phyloP scores from a whole-genome alignment of 2,329 filamentous ascomycete genomes.

The Cercospora janseana region DNA sequence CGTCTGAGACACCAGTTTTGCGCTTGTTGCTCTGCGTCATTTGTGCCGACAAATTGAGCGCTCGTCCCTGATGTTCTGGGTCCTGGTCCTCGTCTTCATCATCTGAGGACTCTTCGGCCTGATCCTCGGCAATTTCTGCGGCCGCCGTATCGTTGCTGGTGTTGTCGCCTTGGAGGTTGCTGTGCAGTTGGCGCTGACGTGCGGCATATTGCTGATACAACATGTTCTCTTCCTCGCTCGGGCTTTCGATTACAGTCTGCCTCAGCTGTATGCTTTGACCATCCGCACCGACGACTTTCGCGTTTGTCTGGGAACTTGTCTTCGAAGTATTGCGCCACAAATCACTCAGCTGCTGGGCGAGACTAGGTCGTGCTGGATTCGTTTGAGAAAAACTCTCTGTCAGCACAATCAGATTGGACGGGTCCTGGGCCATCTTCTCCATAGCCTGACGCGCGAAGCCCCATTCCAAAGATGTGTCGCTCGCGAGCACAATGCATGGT shows the following conservation, averaged over 20 bases:
- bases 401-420: conserved; percentile 79
- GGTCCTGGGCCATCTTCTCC: conserved; percentile 68
- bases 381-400: conserved; percentile 67
- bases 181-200: conserved; percentile 81
- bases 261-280: conserved; percentile 52
- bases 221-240: conserved; percentile 71
- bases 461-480: conserved; percentile 88
- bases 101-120: conserved; percentile 80
- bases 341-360: conserved; percentile 75
- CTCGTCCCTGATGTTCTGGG: conserved; percentile 84
- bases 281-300: conserved; percentile 51
- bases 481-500: conserved; percentile 80
- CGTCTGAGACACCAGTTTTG: conserved; percentile 81
- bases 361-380: conserved; percentile 46
- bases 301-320: conserved; percentile 40
- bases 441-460: conserved; percentile 85
- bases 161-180: conserved; percentile 70
- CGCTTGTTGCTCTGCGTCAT: conserved; percentile 75
- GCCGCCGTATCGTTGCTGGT: conserved; percentile 68
- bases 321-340: conserved; percentile 39
- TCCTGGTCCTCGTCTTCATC: conserved; percentile 89
- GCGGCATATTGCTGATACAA: conserved; percentile 92
- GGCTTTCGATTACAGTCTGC: conserved; percentile 57
- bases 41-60: conserved; percentile 82
- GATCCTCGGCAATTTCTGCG: conserved; percentile 64